These are phyloP conservation scores for Metschnikowia aberdeeniae DNA, from an alignment of 805 yeast genomes.

Conservation along the genomic window DNA sequence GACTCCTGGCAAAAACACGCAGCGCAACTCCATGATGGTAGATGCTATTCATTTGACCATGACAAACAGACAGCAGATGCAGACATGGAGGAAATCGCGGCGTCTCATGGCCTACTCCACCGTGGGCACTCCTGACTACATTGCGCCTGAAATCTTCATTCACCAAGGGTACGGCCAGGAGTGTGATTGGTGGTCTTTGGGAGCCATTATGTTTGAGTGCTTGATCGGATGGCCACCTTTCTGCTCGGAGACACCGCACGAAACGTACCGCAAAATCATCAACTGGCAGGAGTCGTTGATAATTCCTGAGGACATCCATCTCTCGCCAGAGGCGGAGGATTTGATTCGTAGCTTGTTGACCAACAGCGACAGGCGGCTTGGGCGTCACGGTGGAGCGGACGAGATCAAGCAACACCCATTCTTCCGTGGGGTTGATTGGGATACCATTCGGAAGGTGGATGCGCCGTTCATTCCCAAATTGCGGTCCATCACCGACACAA, in stretches of 20 bases:
- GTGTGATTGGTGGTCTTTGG: conserved; percentile 97
- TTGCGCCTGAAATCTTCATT: conserved; percentile 90
- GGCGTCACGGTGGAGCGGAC: conserved; percentile 86
- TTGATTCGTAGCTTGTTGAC: conserved; percentile 74
- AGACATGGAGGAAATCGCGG: conserved; percentile 91
- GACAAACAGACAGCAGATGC: conserved; percentile 91
- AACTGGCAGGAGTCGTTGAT: conserved; percentile 86
- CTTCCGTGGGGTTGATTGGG: conserved; percentile 96
- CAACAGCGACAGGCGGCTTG: conserved; percentile 73
- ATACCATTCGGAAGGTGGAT: conserved; percentile 75
- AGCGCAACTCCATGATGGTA: conserved; percentile 76
- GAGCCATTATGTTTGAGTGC: conserved; percentile 96
- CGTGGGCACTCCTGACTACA: conserved; percentile 94
- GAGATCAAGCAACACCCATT: conserved; percentile 90
- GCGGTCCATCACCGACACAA: conserved; percentile 88
- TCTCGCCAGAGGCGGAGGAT: conserved; percentile 86
- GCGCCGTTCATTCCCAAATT: conserved; percentile 94
- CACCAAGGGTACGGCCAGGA: conserved; percentile 96
- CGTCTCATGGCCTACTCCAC: conserved; percentile 94
- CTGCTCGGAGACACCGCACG: conserved; percentile 92
- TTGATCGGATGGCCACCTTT: conserved; percentile 97
- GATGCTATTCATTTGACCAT: conserved; percentile 94
- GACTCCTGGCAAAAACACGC: conserved; percentile 17
- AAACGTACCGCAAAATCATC: conserved; percentile 84
- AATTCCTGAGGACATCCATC: conserved; percentile 88